A percentile compares a stretch with the other conserved stretches of the same genome.
phyloP scores from a whole-genome alignment of 208 protist species.

The Acanthamoeba lugdunensis region DNA sequence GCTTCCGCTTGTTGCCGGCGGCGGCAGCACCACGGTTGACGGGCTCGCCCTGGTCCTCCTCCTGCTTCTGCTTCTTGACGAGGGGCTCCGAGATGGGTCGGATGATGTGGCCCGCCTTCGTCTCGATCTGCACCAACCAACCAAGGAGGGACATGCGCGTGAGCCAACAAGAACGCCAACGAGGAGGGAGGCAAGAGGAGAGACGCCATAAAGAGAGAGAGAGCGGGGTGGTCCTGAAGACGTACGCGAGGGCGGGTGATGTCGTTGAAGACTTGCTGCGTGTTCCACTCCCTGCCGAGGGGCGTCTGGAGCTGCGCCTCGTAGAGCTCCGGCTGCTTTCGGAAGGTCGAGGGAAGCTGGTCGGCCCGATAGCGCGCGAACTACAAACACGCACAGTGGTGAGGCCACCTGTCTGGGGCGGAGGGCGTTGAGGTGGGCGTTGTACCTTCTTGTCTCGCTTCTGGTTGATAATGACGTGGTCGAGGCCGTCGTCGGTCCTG shows the following conservation, averaged over 20 bases:
- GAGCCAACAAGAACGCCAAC: no score
- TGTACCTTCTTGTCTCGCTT: conserved; percentile 71
- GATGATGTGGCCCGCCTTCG: conserved; percentile 60
- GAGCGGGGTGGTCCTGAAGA: background rate
- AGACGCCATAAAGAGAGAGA: no score
- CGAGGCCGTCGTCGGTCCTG: conserved; percentile 40
- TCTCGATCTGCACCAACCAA: conserved; percentile 25
- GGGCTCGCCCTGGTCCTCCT: conserved; percentile 49
- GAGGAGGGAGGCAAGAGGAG: no score
- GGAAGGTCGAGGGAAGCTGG: conserved; percentile 43
- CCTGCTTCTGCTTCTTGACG: background rate
- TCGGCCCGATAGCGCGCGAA: conserved; percentile 45
- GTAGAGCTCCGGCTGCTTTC: conserved; percentile 56
- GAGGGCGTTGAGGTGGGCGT: background rate
- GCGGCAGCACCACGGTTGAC: background rate
- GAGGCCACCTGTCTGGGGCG: background rate
- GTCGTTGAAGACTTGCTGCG: background rate
- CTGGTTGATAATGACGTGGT: conserved; percentile 75
- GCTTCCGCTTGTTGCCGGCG: conserved; percentile 21
- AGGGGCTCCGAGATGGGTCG: conserved; percentile 27
- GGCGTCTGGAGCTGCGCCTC: conserved; percentile 53
- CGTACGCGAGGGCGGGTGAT: conserved; percentile 52
- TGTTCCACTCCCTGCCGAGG: conserved; percentile 73
- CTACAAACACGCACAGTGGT: background rate
- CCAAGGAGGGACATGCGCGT: background rate